Evolutionary conservation across 2,329 filamentous ascomycete species (phyloP).

Genomic region (Hymenoscyphus albidus): DNA sequence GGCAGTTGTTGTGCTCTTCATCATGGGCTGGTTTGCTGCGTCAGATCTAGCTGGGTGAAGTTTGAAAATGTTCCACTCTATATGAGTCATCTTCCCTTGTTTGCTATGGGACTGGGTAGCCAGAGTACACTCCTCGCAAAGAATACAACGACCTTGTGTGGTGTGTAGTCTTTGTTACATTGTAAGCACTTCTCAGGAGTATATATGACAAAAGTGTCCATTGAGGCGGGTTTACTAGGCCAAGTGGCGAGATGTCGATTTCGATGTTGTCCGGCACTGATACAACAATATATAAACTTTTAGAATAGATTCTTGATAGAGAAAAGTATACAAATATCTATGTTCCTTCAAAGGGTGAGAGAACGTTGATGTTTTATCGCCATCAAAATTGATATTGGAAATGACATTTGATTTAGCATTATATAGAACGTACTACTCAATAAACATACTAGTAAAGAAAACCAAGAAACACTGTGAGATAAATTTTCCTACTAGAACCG

Average conservation of each 20-base stretch:
- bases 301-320: background rate
- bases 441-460: background rate
- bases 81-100: background rate
- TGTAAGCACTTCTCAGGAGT: no score
- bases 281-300: background rate
- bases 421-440: background rate
- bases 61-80: background rate
- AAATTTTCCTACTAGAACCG: no score
- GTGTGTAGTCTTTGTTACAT: no score
- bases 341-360: background rate
- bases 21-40: background rate
- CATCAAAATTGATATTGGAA: background rate
- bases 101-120: background rate
- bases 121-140: background rate
- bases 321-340: background rate
- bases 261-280: no score
- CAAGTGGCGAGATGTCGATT: no score
- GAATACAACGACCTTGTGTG: background rate
- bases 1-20: background rate
- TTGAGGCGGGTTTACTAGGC: no score
- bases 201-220: no score
- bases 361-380: background rate
- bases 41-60: slow-evolving; percentile 1
- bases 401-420: background rate
- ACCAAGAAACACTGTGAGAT: background rate